Evolutionary conservation across 495 filamentous ascomycete species (phyloP).

Genomic region (Penicillium turbatum): DNA sequence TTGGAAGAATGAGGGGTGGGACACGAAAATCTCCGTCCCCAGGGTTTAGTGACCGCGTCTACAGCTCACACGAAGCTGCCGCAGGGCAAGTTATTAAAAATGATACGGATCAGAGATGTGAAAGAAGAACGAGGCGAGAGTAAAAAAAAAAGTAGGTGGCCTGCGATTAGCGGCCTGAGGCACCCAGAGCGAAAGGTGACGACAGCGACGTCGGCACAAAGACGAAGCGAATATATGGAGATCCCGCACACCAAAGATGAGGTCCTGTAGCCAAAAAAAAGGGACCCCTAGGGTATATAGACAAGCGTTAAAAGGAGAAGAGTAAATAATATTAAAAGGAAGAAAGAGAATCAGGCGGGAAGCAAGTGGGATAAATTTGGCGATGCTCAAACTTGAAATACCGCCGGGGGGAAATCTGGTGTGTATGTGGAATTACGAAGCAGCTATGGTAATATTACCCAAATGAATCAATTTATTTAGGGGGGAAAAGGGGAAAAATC

Average conservation of each 20-base stretch:
- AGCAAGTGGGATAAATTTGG: conserved; percentile 20
- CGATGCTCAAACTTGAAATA: conserved; percentile 31
- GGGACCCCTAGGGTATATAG: conserved; percentile 2
- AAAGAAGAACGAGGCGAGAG: conserved; percentile 21
- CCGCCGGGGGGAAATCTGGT: conserved; percentile 12
- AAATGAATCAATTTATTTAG: background rate
- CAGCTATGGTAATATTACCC: conserved; percentile 1
- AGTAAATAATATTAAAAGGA: conserved; percentile 12
- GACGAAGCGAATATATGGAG: conserved; percentile 5
- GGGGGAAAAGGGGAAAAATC: background rate
- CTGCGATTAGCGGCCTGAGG: conserved; percentile 32
- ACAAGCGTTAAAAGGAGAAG: conserved; percentile 6
- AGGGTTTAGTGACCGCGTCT: conserved; percentile 12
- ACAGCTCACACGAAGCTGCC: conserved; percentile 23
- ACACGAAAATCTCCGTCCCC: conserved; percentile 15
- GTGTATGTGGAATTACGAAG: conserved; percentile 13
- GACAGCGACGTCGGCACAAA: conserved; percentile 24
- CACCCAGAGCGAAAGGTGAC: conserved; percentile 30
- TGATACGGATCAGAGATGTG: conserved; percentile 8
- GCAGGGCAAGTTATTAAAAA: conserved; percentile 5
- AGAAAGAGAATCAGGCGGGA: conserved; percentile 10
- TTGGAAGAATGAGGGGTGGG: conserved; percentile 6
- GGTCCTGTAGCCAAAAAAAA: background rate
- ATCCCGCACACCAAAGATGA: conserved; percentile 3
- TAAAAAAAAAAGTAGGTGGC: conserved; percentile 21